Evolutionary conservation across 2,329 filamentous ascomycete genomes (phyloP).

Genomic region (Massarina eburnea): DNA sequence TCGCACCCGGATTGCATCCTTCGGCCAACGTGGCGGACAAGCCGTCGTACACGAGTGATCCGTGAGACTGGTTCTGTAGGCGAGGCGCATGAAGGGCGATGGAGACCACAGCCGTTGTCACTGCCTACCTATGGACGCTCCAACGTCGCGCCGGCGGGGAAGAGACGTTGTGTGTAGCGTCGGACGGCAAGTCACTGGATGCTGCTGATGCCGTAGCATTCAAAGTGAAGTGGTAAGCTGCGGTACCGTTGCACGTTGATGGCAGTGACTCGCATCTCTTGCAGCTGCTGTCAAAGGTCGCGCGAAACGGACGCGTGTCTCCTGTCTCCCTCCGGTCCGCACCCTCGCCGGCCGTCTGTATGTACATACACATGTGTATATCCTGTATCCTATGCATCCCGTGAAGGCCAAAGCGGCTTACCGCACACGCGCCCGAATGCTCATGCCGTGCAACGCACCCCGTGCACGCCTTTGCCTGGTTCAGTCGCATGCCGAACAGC

Average conservation of each 20-base stretch:
- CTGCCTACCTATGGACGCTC: too few species aligned
- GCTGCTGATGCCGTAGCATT: not conserved
- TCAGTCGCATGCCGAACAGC: conserved; percentile 21
- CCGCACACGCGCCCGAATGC: conserved; percentile 22
- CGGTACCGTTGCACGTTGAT: conserved; percentile 6
- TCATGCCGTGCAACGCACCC: conserved; percentile 38
- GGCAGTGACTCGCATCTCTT: conserved; percentile 2
- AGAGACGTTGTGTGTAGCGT: not conserved
- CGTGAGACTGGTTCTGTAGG: conserved; percentile 17
- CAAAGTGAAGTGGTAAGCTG: conserved; percentile 4
- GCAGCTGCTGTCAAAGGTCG: not conserved
- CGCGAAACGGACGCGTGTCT: not conserved
- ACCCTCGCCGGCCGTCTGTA: not conserved
- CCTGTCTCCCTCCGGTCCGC: not conserved
- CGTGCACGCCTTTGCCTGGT: conserved; percentile 30
- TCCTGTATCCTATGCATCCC: not conserved
- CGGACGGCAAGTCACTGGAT: not conserved
- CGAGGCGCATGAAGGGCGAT: conserved; percentile 27
- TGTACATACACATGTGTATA: not conserved
- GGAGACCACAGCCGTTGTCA: too few species aligned
- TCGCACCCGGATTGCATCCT: too few species aligned
- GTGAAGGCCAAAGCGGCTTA: conserved; percentile 10
- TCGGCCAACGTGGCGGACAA: conserved; percentile 29
- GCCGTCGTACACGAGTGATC: conserved; percentile 19
- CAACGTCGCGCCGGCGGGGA: not conserved